Base-by-base conservation (phyloP, 2,329 filamentous ascomycete species). In the Fusarium caatingaense region DNA sequence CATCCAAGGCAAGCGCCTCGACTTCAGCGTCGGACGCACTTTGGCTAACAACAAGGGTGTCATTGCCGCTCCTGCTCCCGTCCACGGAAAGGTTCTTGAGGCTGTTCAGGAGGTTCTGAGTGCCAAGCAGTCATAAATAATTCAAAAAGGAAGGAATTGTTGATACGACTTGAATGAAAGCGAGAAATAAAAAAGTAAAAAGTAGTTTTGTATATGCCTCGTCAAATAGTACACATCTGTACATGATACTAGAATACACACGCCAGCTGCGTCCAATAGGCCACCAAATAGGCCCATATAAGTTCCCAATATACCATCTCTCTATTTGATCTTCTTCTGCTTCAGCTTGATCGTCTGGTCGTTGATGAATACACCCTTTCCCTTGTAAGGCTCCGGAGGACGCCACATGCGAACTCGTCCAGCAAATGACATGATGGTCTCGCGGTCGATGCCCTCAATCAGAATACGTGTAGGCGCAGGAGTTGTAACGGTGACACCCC, bases 351-450 rank as follows among this genome's bases (percentile, higher is more conserved):
- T 98, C 30, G 94, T 98, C 87, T 99, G 94, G 69, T 94, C 93
- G 78, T 98, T 97, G 76, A 99, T 91, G 80, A 98, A 99, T 75
- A 99, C 97, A 75, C 96, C 96, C 89, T 99, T 98, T 73, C 96
- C 96, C 89, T 99, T 99, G 83, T 99, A 99, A 71, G 96, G 96
- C 83, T 99, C 96, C 30, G 96, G 96, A 71, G 88, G 88, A 78
- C 96, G 91, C 95, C 95, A 98, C 81, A 85, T 88, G 74, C 93
- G 87, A 73, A 99, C 97, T 74, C 91, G 85, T 1, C 96, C 96
- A 20, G 96, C 96, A 80, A 98, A 98, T 62, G 92, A 90, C 87
- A 94, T 96, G 69, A 99, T 89, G 50, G 91, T 87, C 81, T 97
- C 91, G 78, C 93, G 94, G 79, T 98, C 89, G 55, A 91, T 87